Evolutionary conservation across 768 basidiomycete species (phyloP), one percentile per base, ranked within the genome.

Genomic region (Imleria badia): DNA sequence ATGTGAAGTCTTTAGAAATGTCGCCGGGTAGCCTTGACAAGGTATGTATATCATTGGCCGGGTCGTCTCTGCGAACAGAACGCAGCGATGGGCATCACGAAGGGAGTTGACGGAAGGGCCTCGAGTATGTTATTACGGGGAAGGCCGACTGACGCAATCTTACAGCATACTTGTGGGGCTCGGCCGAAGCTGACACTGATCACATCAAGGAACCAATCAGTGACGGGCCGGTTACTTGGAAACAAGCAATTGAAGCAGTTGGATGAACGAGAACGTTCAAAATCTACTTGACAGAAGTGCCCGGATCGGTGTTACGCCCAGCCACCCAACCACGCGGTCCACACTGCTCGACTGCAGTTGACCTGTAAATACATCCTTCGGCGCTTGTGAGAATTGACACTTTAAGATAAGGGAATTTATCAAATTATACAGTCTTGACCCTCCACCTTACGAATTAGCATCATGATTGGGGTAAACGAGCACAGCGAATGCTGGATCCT

Each of bases 121-220:
- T 30, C 2, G n/a, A 30, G 11, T 46, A 49, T 15, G 43, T 34
- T 31, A 30, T n/a, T n/a, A n/a, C n/a, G n/a, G n/a, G n/a, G 26
- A 6, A 6, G 26, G 4, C 26, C 26, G 26, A 26, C 26, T 26
- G 26, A 26, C 6, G 26, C 26, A 6, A 6, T 26, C 26, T 26
- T 26, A 26, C 26, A 26, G 26, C 4, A 26, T 26, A 26, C 26
- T 6, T 26, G 26, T 20, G 26, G 30, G 31, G 10, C 35, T 52
- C 62, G 54, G 61, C 54, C 62, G 53, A 60, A 40, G 5, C 12
- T n/a, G 38, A 51, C 19, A 17, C 8, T 39, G 48, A 60, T 36
- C 5, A 26, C 8, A 42, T 52, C 40, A 41, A 29, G 39, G 38
- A 33, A 38, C 47, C 38, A 41, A 45, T 30, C 34, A 29, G 33